These are phyloP conservation scores for Aspergillus oerlinghausenensis DNA, from an alignment of 2,329 filamentous ascomycete species.

Conservation along the genomic window DNA sequence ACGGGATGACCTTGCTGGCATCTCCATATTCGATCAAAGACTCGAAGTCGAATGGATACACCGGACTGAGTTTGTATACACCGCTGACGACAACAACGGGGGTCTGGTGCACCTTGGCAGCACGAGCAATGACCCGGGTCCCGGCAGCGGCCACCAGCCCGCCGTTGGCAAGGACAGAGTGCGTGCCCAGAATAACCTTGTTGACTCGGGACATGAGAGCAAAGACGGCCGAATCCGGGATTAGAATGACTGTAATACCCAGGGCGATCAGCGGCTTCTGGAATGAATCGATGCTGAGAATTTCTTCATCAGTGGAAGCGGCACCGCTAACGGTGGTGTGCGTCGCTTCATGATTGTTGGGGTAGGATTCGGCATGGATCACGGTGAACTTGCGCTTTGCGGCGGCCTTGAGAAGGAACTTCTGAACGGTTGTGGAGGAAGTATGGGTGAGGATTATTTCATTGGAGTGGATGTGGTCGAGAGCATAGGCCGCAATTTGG, in stretches of 20 bases:
- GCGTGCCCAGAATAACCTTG: conserved; percentile 88
- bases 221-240: conserved; percentile 80
- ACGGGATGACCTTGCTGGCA: conserved; percentile 69
- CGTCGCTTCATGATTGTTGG: conserved; percentile 62
- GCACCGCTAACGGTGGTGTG: conserved; percentile 59
- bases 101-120: conserved; percentile 74
- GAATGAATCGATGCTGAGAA: conserved; percentile 50
- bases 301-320: conserved; percentile 46
- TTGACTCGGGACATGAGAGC: conserved; percentile 93
- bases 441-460: conserved; percentile 89
- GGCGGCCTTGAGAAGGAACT: conserved; percentile 82
- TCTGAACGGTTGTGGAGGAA: conserved; percentile 80
- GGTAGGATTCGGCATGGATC: conserved; percentile 70
- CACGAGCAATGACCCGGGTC: conserved; percentile 76
- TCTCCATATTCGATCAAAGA: conserved; percentile 83
- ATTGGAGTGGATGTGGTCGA: conserved; percentile 88
- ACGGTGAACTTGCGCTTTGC: conserved; percentile 89
- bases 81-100: conserved; percentile 86
- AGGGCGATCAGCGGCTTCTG: conserved; percentile 72
- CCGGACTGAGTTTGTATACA: conserved; percentile 89
- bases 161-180: conserved; percentile 83
- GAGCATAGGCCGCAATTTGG: conserved; percentile 81
- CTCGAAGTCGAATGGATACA: conserved; percentile 79
- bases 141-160: conserved; percentile 79
- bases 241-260: conserved; percentile 76